Evolutionary conservation across 192 early-diverging fungal species (phyloP).

Genomic region (Umbelopsis ramanniana): DNA sequence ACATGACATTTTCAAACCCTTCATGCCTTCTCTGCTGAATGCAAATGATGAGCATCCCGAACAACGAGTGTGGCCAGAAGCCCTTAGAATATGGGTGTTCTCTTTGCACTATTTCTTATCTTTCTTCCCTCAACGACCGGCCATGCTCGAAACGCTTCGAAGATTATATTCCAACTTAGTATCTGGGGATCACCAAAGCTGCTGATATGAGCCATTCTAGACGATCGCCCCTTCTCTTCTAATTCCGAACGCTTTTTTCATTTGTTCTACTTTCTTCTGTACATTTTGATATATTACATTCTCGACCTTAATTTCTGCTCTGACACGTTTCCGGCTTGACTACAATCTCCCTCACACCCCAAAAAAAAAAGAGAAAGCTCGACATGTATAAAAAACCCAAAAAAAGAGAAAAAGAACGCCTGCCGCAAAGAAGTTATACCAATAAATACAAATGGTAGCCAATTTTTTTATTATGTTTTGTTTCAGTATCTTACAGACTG

Average conservation of each 20-base stretch:
- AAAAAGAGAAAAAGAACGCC: neutral
- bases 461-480: neutral
- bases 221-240: neutral
- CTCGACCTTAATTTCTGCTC: too few relatives aligned
- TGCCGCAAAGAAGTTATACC: neutral
- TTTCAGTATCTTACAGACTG: conserved; percentile 24
- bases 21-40: conserved; percentile 41
- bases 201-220: neutral
- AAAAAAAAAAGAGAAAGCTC: neutral
- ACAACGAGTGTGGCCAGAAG: conserved; percentile 50
- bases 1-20: conserved; percentile 56
- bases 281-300: neutral
- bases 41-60: conserved; percentile 20
- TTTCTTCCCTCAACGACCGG: conserved; percentile 53
- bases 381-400: too few relatives aligned
- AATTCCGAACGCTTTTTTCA: neutral
- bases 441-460: neutral
- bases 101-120: conserved; percentile 56
- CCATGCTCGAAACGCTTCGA: conserved; percentile 47
- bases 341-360: neutral
- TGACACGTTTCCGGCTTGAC: too few relatives aligned
- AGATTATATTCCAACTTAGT: conserved; percentile 14
- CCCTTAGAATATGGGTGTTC: conserved; percentile 58
- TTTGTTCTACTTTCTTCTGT: neutral
- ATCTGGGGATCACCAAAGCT: neutral